Base-by-base conservation (phyloP, 73 alveolate species). In the Tetrahymena borealis region DNA sequence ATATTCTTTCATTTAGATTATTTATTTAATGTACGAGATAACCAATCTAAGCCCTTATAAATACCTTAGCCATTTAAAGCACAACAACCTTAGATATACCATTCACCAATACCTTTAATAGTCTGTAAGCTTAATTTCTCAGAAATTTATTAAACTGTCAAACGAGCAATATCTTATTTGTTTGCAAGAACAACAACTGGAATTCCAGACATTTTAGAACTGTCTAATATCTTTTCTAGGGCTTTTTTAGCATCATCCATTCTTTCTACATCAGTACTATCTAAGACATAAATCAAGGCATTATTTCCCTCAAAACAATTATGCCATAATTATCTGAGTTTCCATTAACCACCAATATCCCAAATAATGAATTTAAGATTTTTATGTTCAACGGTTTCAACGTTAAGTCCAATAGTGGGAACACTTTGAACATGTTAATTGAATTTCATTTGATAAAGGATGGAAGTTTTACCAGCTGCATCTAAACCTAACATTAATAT, bases 381-480 rank as follows among this genome's bases (percentile, higher is more conserved):
- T 41, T 97, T 95, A 90, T 91, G 94, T 40, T 78, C 60, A 24
- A 98, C 91, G 90, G 94, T 97, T 93, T 98, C 99, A n/a, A 98
- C 94, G 94, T 98, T 98, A 41, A 98, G 95, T 2, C 99, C 99
- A 40, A 98, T 97, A 28, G 99, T 93, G 4, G 99, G 99, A 0
- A 98, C 98, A 77, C 96, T 97, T 38, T 38, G 79, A 78, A 91
- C 95, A 90, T 91, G 94, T 92, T 94, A 91, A 78, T 94, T 96
- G 7, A 96, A 97, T 92, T 95, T 95, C 90, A 98, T 91, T 85
- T 96, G 91, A 79, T 94, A 95, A 16, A 98, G 94, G 77, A 98
- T 94, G 8, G 99, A 95, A 38, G 99, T 97, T 96, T 98, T 98
- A 16, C 99, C 99, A 38, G 99, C 99, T 79, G 96, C 96, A 90